Percentiles rank a stretch among this genome's conserved stretches.
Conservation (phyloP, 805 yeast genomes). For the Priceomyces castillae region DNA sequence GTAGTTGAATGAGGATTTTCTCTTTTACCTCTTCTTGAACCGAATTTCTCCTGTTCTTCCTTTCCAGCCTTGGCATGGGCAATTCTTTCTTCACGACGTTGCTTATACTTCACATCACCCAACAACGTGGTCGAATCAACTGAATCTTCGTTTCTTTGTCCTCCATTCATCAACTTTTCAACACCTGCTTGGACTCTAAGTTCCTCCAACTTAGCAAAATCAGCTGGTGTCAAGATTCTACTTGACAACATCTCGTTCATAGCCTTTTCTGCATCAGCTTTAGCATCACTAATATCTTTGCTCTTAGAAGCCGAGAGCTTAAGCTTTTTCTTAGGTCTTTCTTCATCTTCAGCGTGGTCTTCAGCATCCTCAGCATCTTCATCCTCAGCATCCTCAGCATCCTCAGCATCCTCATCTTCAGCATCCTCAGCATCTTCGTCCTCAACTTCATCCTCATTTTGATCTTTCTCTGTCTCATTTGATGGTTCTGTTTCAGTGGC, state of each 20-base stretch:
- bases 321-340: conserved; percentile 27
- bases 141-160: conserved; percentile 66
- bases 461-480: conserved; percentile 32
- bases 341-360: conserved; percentile 9
- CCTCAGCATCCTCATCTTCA: conserved; percentile 25
- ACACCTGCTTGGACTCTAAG: conserved; percentile 82
- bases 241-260: conserved; percentile 61
- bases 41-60: conserved; percentile 88
- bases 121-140: conserved; percentile 77
- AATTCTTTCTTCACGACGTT: conserved; percentile 84
- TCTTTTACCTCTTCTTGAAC: conserved; percentile 80
- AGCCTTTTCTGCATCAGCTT: conserved; percentile 22
- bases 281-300: conserved; percentile 14
- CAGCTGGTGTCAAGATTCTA: conserved; percentile 92
- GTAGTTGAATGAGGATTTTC: conserved; percentile 84
- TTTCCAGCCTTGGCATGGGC: conserved; percentile 87
- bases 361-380: conserved; percentile 8
- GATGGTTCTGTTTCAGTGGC: conserved; percentile 22
- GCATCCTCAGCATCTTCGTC: conserved; percentile 26
- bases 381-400: conserved; percentile 25
- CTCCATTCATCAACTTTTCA: conserved; percentile 67
- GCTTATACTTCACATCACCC: conserved; percentile 81
- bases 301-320: conserved; percentile 15
- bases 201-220: conserved; percentile 92
- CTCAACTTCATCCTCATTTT: conserved; percentile 20